Conservation (phyloP, 345 rosid genomes). For the Conringia planisiliqua region DNA sequence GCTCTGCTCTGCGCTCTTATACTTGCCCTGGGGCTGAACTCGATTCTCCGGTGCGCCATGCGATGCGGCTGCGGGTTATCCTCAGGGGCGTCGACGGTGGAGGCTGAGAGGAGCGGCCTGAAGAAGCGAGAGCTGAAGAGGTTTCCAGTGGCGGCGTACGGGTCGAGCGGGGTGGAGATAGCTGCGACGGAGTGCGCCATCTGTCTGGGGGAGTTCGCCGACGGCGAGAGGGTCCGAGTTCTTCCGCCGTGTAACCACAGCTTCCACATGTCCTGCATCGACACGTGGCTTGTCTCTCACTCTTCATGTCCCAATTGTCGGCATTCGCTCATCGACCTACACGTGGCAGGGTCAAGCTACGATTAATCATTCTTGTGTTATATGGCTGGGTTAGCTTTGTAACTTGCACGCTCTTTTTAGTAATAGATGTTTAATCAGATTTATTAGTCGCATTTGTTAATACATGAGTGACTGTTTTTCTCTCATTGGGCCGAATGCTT, state of each 20-base stretch:
- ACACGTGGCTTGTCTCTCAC: constrained; percentile 56
- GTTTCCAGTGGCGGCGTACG: constrained; percentile 56
- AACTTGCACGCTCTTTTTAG: neutral
- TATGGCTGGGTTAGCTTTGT: neutral
- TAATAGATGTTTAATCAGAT: neutral
- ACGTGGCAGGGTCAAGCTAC: constrained; percentile 5
- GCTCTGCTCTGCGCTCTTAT: constrained; percentile 63
- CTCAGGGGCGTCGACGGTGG: constrained; percentile 26
- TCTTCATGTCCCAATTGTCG: constrained; percentile 68
- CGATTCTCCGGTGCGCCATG: constrained; percentile 61
- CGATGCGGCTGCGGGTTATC: constrained; percentile 51
- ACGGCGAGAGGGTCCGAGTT: constrained; percentile 47
- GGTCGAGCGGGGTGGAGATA: constrained; percentile 34
- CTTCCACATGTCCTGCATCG: constrained; percentile 57
- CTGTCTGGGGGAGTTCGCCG: constrained; percentile 49
- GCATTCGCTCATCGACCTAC: constrained; percentile 31
- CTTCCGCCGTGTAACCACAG: constrained; percentile 62
- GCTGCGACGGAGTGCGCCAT: constrained; percentile 53
- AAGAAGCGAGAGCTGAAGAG: constrained; percentile 54
- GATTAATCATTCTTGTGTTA: neutral
- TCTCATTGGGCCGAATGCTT: neutral
- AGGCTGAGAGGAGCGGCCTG: constrained; percentile 40
- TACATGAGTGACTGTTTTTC: too few species aligned
- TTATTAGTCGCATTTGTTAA: neutral
- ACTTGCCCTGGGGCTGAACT: constrained; percentile 61